phyloP scores from a whole-genome alignment of 2,329 filamentous ascomycete species.

The Stylonectria norvegica region DNA sequence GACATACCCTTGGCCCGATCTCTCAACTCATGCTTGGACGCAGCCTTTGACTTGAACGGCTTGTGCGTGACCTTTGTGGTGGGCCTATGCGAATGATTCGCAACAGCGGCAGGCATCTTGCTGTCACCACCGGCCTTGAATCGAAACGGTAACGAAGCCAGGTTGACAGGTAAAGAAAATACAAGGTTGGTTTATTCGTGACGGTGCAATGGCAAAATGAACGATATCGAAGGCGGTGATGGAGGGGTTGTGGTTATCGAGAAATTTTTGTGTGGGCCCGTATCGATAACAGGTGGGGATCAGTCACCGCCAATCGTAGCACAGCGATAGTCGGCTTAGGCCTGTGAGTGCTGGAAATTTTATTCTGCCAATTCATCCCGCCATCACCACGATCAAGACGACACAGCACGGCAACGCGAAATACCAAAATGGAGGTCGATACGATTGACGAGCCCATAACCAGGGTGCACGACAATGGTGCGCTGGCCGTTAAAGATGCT shows the following conservation, averaged over 20 bases:
- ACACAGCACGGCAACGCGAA: too few species aligned
- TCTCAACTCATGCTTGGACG: conserved; percentile 82
- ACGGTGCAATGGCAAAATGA: conserved; percentile 26
- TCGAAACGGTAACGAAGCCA: conserved; percentile 75
- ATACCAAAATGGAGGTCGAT: conserved; percentile 39
- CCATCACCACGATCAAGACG: conserved; percentile 16
- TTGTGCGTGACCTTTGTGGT: conserved; percentile 90
- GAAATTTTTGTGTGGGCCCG: conserved; percentile 35
- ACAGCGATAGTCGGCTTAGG: conserved; percentile 24
- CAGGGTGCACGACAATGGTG: conserved; percentile 49
- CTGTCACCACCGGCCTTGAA: conserved; percentile 77
- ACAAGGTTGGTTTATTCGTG: conserved; percentile 9
- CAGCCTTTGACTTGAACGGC: conserved; percentile 86
- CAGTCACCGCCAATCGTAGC: conserved; percentile 21
- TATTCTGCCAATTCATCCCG: conserved; percentile 23
- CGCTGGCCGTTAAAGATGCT: conserved; percentile 46
- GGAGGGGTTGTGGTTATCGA: conserved; percentile 38
- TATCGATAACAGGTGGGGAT: conserved; percentile 34
- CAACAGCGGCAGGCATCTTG: conserved; percentile 70
- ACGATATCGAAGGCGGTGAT: conserved; percentile 29
- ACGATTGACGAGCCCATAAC: conserved; percentile 34
- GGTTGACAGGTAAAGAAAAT: conserved; percentile 35
- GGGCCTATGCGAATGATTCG: conserved; percentile 79
- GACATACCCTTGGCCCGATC: conserved; percentile 76
- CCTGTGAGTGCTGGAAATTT: conserved; percentile 34